A percentile compares a stretch with the other conserved stretches of the same genome.
These are phyloP conservation scores for Tulasnella sp. DNA, from an alignment of 768 basidiomycete species.

Conservation along the genomic window DNA sequence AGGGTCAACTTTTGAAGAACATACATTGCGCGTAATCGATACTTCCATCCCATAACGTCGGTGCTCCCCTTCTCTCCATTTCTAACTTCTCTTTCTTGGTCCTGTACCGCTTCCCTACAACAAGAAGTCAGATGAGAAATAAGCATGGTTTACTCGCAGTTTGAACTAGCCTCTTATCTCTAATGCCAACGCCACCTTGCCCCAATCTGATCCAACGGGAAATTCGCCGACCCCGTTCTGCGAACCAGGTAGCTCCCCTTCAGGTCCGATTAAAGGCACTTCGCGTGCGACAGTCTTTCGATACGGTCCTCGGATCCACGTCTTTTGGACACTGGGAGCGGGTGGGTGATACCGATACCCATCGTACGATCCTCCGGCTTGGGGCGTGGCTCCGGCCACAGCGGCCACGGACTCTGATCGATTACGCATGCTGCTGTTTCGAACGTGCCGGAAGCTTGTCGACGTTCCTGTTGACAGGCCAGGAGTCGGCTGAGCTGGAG, in stretches of 20 bases:
- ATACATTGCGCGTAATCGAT: constrained; percentile 32
- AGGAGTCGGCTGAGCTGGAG: constrained; percentile 20
- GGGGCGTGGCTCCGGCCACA: not conserved
- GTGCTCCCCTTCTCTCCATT: constrained; percentile 67
- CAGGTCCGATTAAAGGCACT: constrained; percentile 1
- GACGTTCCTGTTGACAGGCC: not conserved
- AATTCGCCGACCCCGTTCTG: constrained; percentile 66
- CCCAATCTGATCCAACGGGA: constrained; percentile 56
- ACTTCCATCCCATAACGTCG: constrained; percentile 61
- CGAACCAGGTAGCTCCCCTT: constrained; percentile 57
- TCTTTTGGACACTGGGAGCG: not conserved
- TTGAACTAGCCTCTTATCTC: constrained; percentile 52
- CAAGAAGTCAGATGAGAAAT: not conserved
- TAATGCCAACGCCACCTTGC: constrained; percentile 55
- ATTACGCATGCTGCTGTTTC: constrained; percentile 27
- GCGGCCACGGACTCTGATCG: not conserved
- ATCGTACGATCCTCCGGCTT: not conserved
- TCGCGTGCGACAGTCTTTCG: constrained; percentile 7
- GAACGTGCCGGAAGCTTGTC: constrained; percentile 33
- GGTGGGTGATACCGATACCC: not conserved
- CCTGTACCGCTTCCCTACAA: constrained; percentile 37
- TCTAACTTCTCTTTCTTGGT: constrained; percentile 71
- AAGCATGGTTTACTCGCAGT: not conserved
- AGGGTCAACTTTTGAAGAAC: not conserved
- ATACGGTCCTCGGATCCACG: constrained; percentile 5